These are phyloP conservation scores for Austroboletus eburneus DNA, from an alignment of 768 basidiomycete genomes.

Conservation along the genomic window DNA sequence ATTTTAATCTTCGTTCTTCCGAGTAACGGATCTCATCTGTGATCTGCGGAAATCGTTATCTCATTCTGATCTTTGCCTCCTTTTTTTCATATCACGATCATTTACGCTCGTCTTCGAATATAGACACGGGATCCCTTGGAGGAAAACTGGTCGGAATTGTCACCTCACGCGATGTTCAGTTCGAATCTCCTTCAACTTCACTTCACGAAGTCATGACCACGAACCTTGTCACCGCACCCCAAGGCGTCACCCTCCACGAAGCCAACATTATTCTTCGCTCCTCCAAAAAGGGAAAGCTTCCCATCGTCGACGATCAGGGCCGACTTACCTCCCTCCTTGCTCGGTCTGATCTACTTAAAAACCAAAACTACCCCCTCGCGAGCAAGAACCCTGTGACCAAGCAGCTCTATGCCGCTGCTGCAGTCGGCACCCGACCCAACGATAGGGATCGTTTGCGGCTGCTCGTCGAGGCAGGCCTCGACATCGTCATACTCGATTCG, in stretches of 20 bases:
- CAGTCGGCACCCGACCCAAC: constrained; percentile 86
- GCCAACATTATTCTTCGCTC: constrained; percentile 94
- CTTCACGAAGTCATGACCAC: constrained; percentile 89
- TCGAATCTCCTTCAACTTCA: constrained; percentile 62
- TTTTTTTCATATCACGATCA: constrained; percentile 2
- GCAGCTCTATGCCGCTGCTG: constrained; percentile 94
- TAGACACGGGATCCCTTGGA: constrained; percentile 83
- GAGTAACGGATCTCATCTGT: constrained; percentile 66
- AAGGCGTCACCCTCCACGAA: constrained; percentile 86
- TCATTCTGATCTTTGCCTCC: constrained; percentile 14
- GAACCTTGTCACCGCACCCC: constrained; percentile 75
- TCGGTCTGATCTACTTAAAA: constrained; percentile 95
- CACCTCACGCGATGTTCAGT: constrained; percentile 94
- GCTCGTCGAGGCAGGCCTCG: constrained; percentile 91
- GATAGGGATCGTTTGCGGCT: constrained; percentile 82
- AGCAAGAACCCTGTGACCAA: constrained; percentile 88
- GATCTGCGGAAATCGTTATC: constrained; percentile 58
- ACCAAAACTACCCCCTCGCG: constrained; percentile 93
- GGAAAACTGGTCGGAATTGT: constrained; percentile 96
- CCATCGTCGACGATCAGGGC: constrained; percentile 66
- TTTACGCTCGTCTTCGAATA: constrained; percentile 19
- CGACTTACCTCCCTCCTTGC: constrained; percentile 82
- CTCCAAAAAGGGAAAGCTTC: constrained; percentile 97
- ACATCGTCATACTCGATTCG: constrained; percentile 93
- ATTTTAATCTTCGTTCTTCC: constrained; percentile 87